These are phyloP conservation scores for Phanerodontia chrysosporium DNA, from an alignment of 768 basidiomycete genomes.

Conservation along the genomic window DNA sequence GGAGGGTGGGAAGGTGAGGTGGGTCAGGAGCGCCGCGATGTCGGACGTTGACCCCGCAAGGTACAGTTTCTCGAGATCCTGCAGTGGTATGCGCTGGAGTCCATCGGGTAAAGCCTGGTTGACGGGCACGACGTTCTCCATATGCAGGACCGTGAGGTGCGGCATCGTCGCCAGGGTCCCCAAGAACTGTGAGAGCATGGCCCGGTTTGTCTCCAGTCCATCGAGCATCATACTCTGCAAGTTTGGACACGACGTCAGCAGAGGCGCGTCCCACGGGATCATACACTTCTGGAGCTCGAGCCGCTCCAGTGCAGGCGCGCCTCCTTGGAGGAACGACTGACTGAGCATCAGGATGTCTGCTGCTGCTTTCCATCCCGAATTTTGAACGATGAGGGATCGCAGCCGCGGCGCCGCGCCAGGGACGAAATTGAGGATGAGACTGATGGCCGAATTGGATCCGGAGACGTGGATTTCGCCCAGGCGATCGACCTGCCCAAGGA, in stretches of 20 bases:
- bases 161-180: not conserved
- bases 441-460: not conserved
- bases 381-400: not conserved
- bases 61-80: not conserved
- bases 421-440: not conserved
- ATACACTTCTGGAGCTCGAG: conserved; percentile 6
- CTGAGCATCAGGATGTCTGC: not conserved
- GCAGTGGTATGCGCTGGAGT: not conserved
- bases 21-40: not conserved
- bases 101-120: not conserved
- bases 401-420: not conserved
- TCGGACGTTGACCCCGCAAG: not conserved
- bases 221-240: not conserved
- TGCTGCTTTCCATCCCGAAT: not conserved
- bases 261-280: conserved; percentile 8
- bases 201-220: not conserved
- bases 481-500: conserved; percentile 1
- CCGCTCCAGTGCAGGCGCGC: conserved; percentile 3
- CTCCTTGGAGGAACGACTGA: not conserved
- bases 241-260: not conserved
- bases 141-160: not conserved
- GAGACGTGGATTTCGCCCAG: conserved; percentile 5
- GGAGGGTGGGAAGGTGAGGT: not conserved
- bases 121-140: not conserved
- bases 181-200: not conserved